Percentiles rank a stretch among this genome's conserved stretches.
phyloP scores from a whole-genome alignment of 2,329 filamentous ascomycete genomes.

The Blastomyces silverae region DNA sequence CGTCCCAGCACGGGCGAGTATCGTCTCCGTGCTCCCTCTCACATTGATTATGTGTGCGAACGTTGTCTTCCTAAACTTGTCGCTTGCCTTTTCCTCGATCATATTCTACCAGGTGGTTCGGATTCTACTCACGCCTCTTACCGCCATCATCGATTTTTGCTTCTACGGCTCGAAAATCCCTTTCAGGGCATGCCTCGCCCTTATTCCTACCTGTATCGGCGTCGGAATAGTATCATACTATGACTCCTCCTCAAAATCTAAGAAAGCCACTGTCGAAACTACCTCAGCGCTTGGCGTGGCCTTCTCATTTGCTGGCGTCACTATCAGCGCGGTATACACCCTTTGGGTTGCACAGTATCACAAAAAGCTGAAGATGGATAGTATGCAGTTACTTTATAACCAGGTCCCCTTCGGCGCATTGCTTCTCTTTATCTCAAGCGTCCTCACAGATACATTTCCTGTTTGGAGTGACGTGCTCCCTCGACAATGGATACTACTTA shows the following conservation, averaged over 20 bases:
- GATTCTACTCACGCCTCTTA: neutral
- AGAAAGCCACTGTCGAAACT: neutral
- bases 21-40: neutral
- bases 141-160: constrained; percentile 1
- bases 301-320: neutral
- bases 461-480: neutral
- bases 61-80: neutral
- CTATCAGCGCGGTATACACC: neutral
- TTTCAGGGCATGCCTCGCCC: neutral
- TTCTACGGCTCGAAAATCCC: constrained; percentile 2
- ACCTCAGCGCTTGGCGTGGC: neutral
- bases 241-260: neutral
- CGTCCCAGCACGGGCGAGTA: neutral
- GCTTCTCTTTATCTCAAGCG: neutral
- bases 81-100: neutral
- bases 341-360: constrained; percentile 3
- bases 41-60: constrained; percentile 2
- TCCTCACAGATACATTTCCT: neutral
- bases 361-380: constrained; percentile 4
- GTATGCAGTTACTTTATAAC: neutral
- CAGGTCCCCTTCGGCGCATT: neutral
- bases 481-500: neutral
- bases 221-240: neutral
- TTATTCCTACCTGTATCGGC: neutral
- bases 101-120: constrained; percentile 2